A percentile compares a stretch with the other conserved stretches of the same genome.
Evolutionary conservation across 495 filamentous ascomycete species (phyloP).

Genomic region (Bryoglossum gracile): DNA sequence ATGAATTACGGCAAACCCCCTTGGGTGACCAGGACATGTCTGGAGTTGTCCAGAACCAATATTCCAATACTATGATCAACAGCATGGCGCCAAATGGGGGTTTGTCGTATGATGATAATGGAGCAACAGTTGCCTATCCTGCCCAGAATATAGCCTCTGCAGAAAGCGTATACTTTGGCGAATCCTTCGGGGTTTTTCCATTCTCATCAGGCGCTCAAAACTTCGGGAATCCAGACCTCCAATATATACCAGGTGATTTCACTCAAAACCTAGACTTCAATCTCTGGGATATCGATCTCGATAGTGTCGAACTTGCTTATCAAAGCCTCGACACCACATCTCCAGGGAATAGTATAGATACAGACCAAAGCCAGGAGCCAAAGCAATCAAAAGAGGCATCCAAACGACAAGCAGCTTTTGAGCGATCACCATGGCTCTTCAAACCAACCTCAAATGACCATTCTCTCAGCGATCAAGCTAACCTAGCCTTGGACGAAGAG

Average conservation of each 20-base stretch:
- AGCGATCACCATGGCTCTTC: conserved; percentile 1
- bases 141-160: not conserved
- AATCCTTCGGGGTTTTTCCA: not conserved
- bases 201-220: not conserved
- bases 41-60: not conserved
- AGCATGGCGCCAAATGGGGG: not conserved
- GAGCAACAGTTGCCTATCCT: not conserved
- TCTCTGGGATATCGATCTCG: not conserved
- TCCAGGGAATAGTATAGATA: not conserved
- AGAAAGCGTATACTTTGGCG: not conserved
- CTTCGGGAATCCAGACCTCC: not conserved
- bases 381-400: not conserved
- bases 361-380: not conserved
- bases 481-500: conserved; percentile 1
- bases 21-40: not conserved
- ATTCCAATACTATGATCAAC: too few relatives aligned
- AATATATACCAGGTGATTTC: not conserved
- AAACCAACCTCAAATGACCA: not conserved
- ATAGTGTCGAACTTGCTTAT: not conserved
- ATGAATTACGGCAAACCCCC: not conserved
- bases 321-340: not conserved
- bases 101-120: not conserved
- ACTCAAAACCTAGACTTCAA: not conserved
- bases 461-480: not conserved
- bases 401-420: conserved; percentile 1